These are phyloP conservation scores for Hippophae tibetana DNA, from an alignment of 306 rosid species.

Conservation along the genomic window DNA sequence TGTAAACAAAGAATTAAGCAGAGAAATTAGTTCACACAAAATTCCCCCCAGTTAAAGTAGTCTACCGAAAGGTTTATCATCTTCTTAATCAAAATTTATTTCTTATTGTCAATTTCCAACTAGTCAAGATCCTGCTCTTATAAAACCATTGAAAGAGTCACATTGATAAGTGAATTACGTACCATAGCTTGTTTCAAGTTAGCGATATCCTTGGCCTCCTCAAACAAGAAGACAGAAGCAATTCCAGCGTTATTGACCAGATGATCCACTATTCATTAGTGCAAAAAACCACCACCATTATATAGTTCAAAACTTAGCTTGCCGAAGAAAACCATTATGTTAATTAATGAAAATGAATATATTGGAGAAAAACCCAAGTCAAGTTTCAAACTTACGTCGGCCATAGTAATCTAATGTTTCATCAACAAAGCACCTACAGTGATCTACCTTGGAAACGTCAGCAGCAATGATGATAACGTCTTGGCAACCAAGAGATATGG, in stretches of 20 bases:
- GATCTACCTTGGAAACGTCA: conserved; percentile 33
- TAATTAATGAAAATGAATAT: background rate
- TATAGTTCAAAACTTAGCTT: too few relatives aligned
- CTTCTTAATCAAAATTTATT: too few relatives aligned
- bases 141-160: background rate
- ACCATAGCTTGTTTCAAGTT: conserved; percentile 4
- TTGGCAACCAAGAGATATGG: conserved; percentile 28
- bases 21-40: background rate
- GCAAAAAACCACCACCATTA: background rate
- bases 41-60: background rate
- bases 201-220: conserved; percentile 4
- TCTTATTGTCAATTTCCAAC: too few relatives aligned
- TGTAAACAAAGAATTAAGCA: background rate
- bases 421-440: conserved; percentile 32
- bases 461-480: conserved; percentile 29
- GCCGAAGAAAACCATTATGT: too few relatives aligned
- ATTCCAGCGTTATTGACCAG: conserved; percentile 20
- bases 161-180: background rate
- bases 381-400: conserved; percentile 16
- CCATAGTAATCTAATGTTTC: conserved; percentile 32
- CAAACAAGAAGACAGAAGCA: conserved; percentile 3
- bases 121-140: background rate
- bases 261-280: conserved; percentile 11
- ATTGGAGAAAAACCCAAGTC: background rate
- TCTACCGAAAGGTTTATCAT: background rate